Conservation (phyloP, 1,284 basidiomycete genomes). For the Malassezia equina region DNA sequence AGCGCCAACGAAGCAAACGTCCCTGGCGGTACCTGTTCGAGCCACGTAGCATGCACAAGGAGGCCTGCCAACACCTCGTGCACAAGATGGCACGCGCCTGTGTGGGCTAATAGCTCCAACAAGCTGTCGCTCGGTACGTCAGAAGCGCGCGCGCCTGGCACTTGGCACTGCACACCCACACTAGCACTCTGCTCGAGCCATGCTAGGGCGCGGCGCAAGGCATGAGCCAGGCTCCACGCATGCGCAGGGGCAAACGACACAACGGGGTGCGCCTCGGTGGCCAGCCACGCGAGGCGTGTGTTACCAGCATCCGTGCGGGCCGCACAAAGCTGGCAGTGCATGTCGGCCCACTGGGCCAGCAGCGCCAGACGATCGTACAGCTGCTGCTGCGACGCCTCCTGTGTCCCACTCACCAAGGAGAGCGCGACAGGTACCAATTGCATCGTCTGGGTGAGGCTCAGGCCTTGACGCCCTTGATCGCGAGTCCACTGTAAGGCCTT, state of each 20-base stretch:
- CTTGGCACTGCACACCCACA: not conserved
- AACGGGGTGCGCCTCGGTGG: not conserved
- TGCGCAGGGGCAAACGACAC: not conserved
- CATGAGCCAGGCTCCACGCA: not conserved
- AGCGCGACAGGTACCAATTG: not conserved
- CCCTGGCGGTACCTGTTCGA: not conserved
- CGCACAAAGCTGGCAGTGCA: not conserved
- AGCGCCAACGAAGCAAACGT: not conserved
- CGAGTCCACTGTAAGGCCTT: not conserved
- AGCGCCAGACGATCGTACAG: not conserved
- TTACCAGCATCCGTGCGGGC: slow-evolving; percentile 1
- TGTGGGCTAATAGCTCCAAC: slow-evolving; percentile 1
- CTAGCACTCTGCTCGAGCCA: not conserved
- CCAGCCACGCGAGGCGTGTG: not conserved
- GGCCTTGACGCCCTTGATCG: not conserved
- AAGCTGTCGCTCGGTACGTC: not conserved
- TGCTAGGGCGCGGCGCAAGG: not conserved
- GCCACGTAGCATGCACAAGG: not conserved
- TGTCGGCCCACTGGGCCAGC: not conserved
- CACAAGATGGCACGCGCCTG: not conserved
- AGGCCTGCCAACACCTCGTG: slow-evolving; percentile 3
- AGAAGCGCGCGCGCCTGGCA: not conserved
- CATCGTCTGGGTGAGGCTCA: not conserved
- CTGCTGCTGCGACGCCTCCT: not conserved
- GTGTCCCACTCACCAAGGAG: not conserved